These are phyloP conservation scores for Aspergillus tamarii DNA, from an alignment of 2,329 filamentous ascomycete species.

Conservation along the genomic window DNA sequence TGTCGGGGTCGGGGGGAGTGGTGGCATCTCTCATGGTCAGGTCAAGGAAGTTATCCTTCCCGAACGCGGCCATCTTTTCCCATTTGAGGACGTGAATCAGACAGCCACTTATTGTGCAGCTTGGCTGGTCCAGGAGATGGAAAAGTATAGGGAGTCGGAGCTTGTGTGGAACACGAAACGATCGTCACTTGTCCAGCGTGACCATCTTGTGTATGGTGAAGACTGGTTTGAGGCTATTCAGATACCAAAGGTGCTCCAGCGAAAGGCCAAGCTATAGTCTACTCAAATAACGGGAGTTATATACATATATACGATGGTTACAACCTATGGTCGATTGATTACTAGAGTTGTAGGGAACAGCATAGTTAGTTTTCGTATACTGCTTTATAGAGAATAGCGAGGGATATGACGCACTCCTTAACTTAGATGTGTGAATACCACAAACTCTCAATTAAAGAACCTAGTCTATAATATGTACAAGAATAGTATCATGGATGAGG, in stretches of 20 bases:
- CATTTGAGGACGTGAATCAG: constrained; percentile 7
- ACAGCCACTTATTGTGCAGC: not conserved
- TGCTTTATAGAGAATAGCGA: no score
- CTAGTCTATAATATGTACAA: not conserved
- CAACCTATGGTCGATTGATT: not conserved
- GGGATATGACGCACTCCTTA: not conserved
- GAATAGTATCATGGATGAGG: not conserved
- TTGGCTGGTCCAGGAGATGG: constrained; percentile 7
- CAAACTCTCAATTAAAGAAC: no score
- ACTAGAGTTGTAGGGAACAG: not conserved
- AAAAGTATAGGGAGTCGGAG: not conserved
- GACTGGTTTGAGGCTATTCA: constrained; percentile 4
- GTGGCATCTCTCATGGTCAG: constrained; percentile 55
- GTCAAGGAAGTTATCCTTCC: constrained; percentile 27
- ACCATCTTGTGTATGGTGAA: constrained; percentile 6
- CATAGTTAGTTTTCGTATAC: no score
- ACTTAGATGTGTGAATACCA: not conserved
- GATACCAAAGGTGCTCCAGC: not conserved
- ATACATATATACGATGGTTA: not conserved
- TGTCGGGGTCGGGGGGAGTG: constrained; percentile 35
- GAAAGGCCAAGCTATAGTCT: not conserved
- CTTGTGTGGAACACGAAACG: constrained; percentile 8
- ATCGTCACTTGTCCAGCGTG: not conserved
- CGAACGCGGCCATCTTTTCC: constrained; percentile 8
- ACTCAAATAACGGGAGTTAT: not conserved